Conservation (phyloP, 306 rosid species). For the Gastrolobium bilobum region DNA sequence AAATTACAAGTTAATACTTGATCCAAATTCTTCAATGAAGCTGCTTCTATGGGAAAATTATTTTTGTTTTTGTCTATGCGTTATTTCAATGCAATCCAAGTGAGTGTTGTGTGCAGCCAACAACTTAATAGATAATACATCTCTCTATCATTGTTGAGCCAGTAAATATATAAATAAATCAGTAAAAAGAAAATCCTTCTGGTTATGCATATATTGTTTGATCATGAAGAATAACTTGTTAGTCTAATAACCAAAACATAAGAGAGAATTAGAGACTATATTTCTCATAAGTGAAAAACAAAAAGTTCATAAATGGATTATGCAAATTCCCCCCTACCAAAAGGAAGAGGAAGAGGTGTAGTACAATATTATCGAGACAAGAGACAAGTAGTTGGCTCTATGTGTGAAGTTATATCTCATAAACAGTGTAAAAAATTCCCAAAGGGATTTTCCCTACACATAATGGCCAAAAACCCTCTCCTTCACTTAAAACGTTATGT, state of each 20-base stretch:
- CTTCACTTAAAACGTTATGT: slow-evolving; percentile 21
- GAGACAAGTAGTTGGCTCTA: slow-evolving; percentile 19
- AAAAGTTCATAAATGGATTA: neutral
- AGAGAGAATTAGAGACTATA: neutral
- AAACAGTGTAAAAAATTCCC: neutral
- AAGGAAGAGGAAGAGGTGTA: neutral
- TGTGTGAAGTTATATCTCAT: neutral
- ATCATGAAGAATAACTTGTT: slow-evolving; percentile 25
- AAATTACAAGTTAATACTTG: slow-evolving; percentile 3
- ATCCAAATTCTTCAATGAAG: neutral
- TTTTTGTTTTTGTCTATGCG: neutral
- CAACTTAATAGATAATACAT: slow-evolving; percentile 11
- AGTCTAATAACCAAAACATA: slow-evolving; percentile 8
- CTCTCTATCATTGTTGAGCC: slow-evolving; percentile 38
- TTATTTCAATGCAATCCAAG: slow-evolving; percentile 15
- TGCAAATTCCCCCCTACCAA: neutral
- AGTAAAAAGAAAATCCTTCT: neutral
- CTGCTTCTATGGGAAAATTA: neutral
- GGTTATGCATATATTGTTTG: slow-evolving; percentile 10
- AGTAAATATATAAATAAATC: slow-evolving; percentile 35
- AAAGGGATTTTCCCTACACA: slow-evolving; percentile 18
- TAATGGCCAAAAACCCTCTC: slow-evolving; percentile 18
- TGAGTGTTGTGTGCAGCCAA: neutral
- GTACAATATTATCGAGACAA: neutral
- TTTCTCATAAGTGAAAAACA: slow-evolving; percentile 13